Conservation (phyloP, 306 rosid genomes). For the Cyclanthera cordifolia region DNA sequence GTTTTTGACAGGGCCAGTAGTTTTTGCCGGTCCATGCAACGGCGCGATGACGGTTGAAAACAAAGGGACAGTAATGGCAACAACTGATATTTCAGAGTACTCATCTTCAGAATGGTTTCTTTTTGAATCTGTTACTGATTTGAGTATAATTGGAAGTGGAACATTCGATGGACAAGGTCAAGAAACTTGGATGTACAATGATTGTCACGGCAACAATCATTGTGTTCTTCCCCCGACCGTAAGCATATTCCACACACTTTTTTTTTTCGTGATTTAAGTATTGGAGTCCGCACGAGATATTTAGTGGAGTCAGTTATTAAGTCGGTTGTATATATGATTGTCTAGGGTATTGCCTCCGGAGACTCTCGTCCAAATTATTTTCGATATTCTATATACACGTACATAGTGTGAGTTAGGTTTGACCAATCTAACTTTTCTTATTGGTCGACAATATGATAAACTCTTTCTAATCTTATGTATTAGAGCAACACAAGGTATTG, state of each 20-base stretch:
- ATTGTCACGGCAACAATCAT: conserved; percentile 1
- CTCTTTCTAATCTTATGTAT: too few relatives aligned
- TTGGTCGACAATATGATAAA: too few relatives aligned
- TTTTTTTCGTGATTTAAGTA: too few relatives aligned
- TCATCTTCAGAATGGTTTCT: conserved; percentile 41
- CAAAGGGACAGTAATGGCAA: conserved; percentile 33
- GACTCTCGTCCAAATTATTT: too few relatives aligned
- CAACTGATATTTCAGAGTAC: conserved; percentile 34
- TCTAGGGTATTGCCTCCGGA: too few relatives aligned
- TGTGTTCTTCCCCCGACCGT: conserved; percentile 41
- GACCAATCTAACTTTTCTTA: too few relatives aligned
- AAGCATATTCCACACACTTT: neutral
- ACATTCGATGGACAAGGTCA: conserved; percentile 64
- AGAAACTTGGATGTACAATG: conserved; percentile 29
- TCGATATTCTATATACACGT: too few relatives aligned
- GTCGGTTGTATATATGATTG: too few relatives aligned
- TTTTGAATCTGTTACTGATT: conserved; percentile 23
- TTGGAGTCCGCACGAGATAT: too few relatives aligned
- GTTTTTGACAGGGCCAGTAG: conserved; percentile 32
- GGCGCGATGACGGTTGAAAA: conserved; percentile 40
- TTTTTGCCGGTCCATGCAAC: conserved; percentile 57
- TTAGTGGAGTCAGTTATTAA: too few relatives aligned
- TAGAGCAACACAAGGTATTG: too few relatives aligned
- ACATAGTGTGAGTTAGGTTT: too few relatives aligned
- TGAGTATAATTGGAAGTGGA: conserved; percentile 40